Conservation (phyloP, 345 rosid species). For the Sapria himalayana region DNA sequence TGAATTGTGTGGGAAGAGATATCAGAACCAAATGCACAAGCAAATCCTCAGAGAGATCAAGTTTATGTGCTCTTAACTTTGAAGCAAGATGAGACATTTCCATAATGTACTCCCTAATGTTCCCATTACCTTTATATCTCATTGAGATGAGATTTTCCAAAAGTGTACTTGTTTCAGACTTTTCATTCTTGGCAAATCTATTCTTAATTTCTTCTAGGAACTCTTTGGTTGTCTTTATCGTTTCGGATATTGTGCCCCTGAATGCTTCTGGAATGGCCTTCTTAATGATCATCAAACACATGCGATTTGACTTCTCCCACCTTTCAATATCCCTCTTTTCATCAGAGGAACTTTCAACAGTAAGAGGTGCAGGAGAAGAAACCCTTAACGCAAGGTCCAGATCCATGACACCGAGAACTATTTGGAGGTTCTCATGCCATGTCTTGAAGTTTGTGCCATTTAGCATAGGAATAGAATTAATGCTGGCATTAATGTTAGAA, state of each 20-base stretch:
- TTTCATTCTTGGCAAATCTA: neutral
- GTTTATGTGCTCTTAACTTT: neutral
- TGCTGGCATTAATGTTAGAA: too few species aligned
- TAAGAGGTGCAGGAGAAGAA: neutral
- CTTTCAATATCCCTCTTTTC: slow-evolving; percentile 1
- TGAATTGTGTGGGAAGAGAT: neutral
- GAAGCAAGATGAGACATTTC: slow-evolving; percentile 3
- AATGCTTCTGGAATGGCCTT: too few species aligned
- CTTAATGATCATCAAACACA: slow-evolving; percentile 3
- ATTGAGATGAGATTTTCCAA: neutral
- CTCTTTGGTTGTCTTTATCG: neutral
- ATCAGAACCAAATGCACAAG: too few species aligned
- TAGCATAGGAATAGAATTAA: slow-evolving; percentile 1
- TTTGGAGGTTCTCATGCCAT: neutral
- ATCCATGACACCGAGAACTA: too few species aligned
- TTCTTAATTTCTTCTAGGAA: neutral
- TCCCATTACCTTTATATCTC: neutral
- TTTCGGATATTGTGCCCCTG: too few species aligned
- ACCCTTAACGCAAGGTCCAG: slow-evolving; percentile 4
- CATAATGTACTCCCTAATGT: too few species aligned
- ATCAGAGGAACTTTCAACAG: neutral
- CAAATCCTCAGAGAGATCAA: neutral
- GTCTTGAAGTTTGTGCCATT: slow-evolving; percentile 3
- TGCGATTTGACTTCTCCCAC: neutral
- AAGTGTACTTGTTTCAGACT: neutral